Percentiles rank a stretch among this genome's conserved stretches.
These are phyloP conservation scores for Artemisia tridentata DNA, from an alignment of 129 eudicot species.

Conservation along the genomic window DNA sequence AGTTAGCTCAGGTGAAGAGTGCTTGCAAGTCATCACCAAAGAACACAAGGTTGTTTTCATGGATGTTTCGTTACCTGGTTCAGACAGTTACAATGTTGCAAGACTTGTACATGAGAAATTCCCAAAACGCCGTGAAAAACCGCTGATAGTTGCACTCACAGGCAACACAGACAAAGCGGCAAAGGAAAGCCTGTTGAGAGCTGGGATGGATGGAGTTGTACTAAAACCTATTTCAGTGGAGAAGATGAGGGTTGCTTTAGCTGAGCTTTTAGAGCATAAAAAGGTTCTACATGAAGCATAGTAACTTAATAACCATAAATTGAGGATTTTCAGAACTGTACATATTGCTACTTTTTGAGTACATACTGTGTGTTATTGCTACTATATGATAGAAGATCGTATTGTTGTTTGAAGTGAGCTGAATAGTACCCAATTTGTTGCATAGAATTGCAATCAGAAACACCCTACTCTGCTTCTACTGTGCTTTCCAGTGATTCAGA, in stretches of 20 bases:
- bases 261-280: constrained; percentile 64
- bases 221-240: constrained; percentile 77
- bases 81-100: constrained; percentile 61
- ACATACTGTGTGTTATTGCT: constrained; percentile 18
- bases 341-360: constrained; percentile 22
- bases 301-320: constrained; percentile 1
- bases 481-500: background rate
- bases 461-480: background rate
- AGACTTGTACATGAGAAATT: constrained; percentile 54
- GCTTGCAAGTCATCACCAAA: constrained; percentile 50
- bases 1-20: constrained; percentile 71
- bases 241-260: constrained; percentile 75
- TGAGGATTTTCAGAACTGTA: background rate
- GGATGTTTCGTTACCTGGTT: constrained; percentile 52
- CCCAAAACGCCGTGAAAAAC: constrained; percentile 57
- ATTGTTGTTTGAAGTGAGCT: constrained; percentile 17
- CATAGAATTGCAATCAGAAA: constrained; percentile 24
- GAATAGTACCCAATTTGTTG: constrained; percentile 21
- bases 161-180: constrained; percentile 52
- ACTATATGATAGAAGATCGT: constrained; percentile 1
- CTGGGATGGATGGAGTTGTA: constrained; percentile 77
- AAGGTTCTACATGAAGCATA: constrained; percentile 37
- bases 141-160: constrained; percentile 63
- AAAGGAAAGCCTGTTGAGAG: constrained; percentile 63
- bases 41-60: constrained; percentile 72